Base-by-base conservation (phyloP, 1,284 basidiomycete species). In the Neolentinus lepideus region DNA sequence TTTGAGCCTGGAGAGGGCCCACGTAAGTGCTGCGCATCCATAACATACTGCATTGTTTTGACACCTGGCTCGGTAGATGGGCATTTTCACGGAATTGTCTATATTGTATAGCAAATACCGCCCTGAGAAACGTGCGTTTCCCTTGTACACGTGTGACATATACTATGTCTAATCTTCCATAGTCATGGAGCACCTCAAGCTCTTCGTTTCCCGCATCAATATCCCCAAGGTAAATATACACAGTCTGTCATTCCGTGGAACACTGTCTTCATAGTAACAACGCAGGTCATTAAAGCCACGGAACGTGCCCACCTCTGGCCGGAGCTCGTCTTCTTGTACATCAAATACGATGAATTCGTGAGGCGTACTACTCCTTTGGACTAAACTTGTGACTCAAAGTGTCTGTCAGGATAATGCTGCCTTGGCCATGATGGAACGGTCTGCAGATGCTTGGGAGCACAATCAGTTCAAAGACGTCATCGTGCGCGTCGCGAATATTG, bases 151-250 rank as follows among this genome's bases (percentile, higher is more conserved):
- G 12, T 12, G 9, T 25, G 11, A 50, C 6, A 16, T 19, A 48
- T 19, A 27, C 21, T 10, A 12, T n/a, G 10, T 3, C 11, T 8
- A 21, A 29, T 21, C 19, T 36, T 21, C n/a, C n/a, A 16, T 57
- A 88, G 89, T 99, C 59, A 98, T 99, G 96, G 97, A 99, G 69
- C 95, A 99, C 74, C 80, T 99, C 61, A 98, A 96, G 73, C 82
- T 98, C 51, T 99, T 98, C 74, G 96, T 97, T 65, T 90, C 94
- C 51, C 90, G 97, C 57, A 94, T 96, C 80, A 99, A 98, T 72
- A 94, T 98, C 63, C 88, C 91, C 52, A 88, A 90, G 75, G 38
- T 43, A n/a, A 31, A 12, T 31, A 76, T 72, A 57, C 52, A 58
- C 33, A 19, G 27, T 21, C 10, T 52, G 54, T 54, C 61, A 61